Base-by-base conservation (phyloP, 345 rosid genomes). In the Reutealis trisperma region DNA sequence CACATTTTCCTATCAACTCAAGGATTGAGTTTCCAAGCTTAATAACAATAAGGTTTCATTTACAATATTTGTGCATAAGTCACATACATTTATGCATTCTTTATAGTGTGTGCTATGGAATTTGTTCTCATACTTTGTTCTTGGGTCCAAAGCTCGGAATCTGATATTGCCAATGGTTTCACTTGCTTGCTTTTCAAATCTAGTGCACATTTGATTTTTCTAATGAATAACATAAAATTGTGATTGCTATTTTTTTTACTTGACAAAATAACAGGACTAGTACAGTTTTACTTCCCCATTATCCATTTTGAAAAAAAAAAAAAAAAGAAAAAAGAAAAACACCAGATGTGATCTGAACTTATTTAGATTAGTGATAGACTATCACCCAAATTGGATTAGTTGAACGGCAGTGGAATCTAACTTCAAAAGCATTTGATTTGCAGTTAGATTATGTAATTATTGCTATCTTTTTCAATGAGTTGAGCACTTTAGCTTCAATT, bases 81-180 rank as follows among this genome's bases (percentile, higher is more conserved):
- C 47, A 55, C 7, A n/a, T 5, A 12, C 25, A 51, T 25, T 30
- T 45, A 42, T 52, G 52, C 52, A 9, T 9, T 47, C 71, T 25
- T 44, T 19, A 2, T 68, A 14, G 34, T 15, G n/a, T 63, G 34
- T 63, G 45, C 41, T 30, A 16, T 63, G 8, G 27, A 60, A 61
- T 61, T 47, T 73, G 25, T 44, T 61, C 10, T 16, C 55, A 14
- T 42, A 12, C 59, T 54, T 61, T 42, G 21, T n/a, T 73, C 55
- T 42, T n/a, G 54, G 66, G 19, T 24, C 22, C 42, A 47, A 25
- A 61, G 18, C 60, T n/a, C 8, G 30, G 70, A 74, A 45, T 2
- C 19, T 71, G 6, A 52, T 52, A 52, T 52, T n/a, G 65, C 64
- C 41, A 54, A 41, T 21, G 54, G 75, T 72, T 72, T 41, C 51